Evolutionary conservation across 352 stramenopile species (phyloP), one percentile per base, ranked within the genome.

Genomic region (Lagenidium giganteum): DNA sequence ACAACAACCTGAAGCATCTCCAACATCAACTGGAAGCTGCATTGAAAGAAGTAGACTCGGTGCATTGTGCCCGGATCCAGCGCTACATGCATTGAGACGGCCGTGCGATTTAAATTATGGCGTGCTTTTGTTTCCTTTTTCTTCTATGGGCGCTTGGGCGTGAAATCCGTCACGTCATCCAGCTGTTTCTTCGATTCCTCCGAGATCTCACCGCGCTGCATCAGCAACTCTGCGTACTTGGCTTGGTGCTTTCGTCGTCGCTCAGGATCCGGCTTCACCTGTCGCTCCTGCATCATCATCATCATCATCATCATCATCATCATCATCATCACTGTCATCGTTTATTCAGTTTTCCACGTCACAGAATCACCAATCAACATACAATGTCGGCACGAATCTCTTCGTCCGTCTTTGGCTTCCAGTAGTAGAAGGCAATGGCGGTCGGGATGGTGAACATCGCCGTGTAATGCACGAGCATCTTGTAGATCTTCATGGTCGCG

Each of bases 401-500:
- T 12, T 90, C 82, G 42, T 92, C 66, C 2, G 71, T 66, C 18
- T 78, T 69, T 8, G 82, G 82, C 33, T 87, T 55, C 70, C 77
- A 93, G 50, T 72, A 87, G 38, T 66, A 73, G 46, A 75, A 70
- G 31, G 69, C 80, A 18, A 87, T 46, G 13, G 55, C 77, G 9
- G 79, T 87, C 37, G 79, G 70, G 30, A 91, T 64, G 25, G 72
- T 70, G 54, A 93, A 87, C 58, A 87, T 61, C 33, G 79, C 38
- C 18, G 47, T 57, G 53, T 90, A 93, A 53, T 93, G 77, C 36
- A 92, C 36, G 40, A 93, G 21, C 82, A 93, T 89, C 61, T 88
- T 90, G 42, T 62, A 47, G 47, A 93, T 66, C 61, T 90, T 91
- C 72, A 93, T 84, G 17, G 33, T 54, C 8, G 37, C 35, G 16